phyloP scores from a whole-genome alignment of 306 rosid genomes.

The Prinsepia uniflora region DNA sequence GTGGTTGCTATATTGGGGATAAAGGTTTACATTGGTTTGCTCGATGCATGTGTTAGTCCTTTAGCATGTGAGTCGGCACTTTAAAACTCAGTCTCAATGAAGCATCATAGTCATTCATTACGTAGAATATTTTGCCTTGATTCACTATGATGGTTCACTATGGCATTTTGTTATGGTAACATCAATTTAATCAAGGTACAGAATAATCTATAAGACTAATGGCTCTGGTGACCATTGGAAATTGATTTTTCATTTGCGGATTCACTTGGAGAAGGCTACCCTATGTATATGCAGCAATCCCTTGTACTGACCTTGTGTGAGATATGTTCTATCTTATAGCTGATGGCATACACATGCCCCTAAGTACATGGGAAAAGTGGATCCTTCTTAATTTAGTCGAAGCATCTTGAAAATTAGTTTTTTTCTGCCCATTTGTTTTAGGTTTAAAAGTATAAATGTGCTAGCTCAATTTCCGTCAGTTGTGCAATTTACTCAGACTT shows the following conservation, averaged over 20 bases:
- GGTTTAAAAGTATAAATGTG: background rate
- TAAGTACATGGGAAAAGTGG: background rate
- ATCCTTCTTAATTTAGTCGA: background rate
- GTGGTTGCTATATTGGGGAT: background rate
- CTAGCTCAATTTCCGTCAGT: too few species aligned
- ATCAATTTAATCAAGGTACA: slow-evolving; percentile 4
- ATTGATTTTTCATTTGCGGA: slow-evolving; percentile 20
- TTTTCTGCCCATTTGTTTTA: background rate
- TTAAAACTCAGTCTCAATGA: slow-evolving; percentile 16
- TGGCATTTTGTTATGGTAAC: slow-evolving; percentile 8
- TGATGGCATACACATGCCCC: background rate
- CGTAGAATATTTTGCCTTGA: background rate
- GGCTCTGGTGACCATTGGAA: slow-evolving; percentile 15
- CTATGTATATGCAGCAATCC: background rate
- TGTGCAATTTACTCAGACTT: background rate
- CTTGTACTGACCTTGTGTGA: background rate
- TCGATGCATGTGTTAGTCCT: slow-evolving; percentile 15
- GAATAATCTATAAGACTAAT: background rate
- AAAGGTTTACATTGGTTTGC: background rate
- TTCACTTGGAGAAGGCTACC: slow-evolving; percentile 14
- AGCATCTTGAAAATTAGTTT: background rate
- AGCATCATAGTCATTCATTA: slow-evolving; percentile 4
- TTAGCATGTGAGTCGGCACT: slow-evolving; percentile 16
- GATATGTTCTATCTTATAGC: background rate
- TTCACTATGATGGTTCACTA: background rate